A percentile compares a stretch with the other conserved stretches of the same genome.
Conservation (phyloP, 768 basidiomycete species). For the Hericium rajendrae region DNA sequence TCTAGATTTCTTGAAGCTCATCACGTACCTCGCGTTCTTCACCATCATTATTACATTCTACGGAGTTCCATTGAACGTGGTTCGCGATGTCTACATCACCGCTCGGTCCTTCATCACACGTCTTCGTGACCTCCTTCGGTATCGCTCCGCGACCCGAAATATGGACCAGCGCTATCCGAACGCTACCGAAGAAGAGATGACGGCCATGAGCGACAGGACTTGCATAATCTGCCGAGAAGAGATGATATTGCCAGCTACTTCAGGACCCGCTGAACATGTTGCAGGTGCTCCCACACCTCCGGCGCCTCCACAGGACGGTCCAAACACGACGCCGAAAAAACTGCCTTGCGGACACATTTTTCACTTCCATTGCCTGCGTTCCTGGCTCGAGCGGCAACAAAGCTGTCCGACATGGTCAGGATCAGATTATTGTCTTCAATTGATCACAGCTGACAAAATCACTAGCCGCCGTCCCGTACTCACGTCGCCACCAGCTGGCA, state of each 20-base stretch:
- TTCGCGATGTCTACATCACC: constrained; percentile 95
- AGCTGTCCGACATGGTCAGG: constrained; percentile 96
- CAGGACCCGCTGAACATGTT: constrained; percentile 6
- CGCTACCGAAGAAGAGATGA: constrained; percentile 79
- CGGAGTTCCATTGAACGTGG: constrained; percentile 91
- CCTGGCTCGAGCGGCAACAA: constrained; percentile 97
- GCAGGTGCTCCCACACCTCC: constrained; percentile 15
- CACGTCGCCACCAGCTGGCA: constrained; percentile 4
- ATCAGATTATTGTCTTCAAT: not conserved
- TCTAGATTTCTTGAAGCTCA: constrained; percentile 85
- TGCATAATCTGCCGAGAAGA: constrained; percentile 99
- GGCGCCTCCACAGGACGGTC: constrained; percentile 42
- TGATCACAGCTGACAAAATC: constrained; percentile 3
- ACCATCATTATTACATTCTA: constrained; percentile 88
- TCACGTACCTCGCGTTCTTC: constrained; percentile 92
- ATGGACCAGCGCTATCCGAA: constrained; percentile 96
- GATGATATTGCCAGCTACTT: constrained; percentile 44
- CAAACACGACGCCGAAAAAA: constrained; percentile 94
- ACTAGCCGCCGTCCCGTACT: constrained; percentile 14
- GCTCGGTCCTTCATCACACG: constrained; percentile 86
- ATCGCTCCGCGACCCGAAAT: constrained; percentile 88
- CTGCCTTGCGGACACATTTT: constrained; percentile 96
- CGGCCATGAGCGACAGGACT: constrained; percentile 74
- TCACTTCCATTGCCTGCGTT: constrained; percentile 93
- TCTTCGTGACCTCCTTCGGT: constrained; percentile 80